Conservation (phyloP, 2,329 filamentous ascomycete genomes). For the Magnaporthiopsis incrustans region DNA sequence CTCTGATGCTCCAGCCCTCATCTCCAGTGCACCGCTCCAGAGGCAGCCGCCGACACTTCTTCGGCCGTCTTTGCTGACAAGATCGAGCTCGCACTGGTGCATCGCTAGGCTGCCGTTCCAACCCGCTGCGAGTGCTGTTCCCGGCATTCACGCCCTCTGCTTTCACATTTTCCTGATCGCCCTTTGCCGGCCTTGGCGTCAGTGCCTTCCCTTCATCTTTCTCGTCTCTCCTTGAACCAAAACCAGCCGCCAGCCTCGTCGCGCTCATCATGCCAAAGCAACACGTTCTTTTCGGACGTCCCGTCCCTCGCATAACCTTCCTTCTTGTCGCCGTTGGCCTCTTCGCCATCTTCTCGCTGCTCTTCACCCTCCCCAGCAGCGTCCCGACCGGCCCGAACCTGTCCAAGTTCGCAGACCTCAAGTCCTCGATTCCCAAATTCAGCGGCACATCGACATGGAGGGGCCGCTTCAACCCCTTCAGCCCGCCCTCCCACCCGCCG, state of each 20-base stretch:
- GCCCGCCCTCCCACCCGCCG: constrained; percentile 61
- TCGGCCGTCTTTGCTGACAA: neutral
- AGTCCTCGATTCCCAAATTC: constrained; percentile 39
- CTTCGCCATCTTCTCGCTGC: constrained; percentile 44
- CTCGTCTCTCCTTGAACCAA: neutral
- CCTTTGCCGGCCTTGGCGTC: too few relatives aligned
- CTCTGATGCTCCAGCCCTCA: neutral
- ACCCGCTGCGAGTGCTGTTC: too few relatives aligned
- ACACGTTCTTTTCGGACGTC: constrained; percentile 37
- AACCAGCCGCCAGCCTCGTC: neutral
- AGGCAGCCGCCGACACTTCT: neutral
- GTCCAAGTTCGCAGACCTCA: constrained; percentile 41
- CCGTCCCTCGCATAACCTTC: constrained; percentile 42
- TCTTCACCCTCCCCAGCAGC: constrained; percentile 41
- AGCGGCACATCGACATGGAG: constrained; percentile 30
- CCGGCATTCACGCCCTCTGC: neutral
- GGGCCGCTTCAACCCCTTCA: constrained; percentile 57
- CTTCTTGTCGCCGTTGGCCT: constrained; percentile 42
- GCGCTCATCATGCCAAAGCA: constrained; percentile 35
- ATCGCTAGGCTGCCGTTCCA: neutral
- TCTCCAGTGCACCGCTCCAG: neutral
- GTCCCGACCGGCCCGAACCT: constrained; percentile 41
- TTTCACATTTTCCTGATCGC: neutral
- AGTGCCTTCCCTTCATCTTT: neutral
- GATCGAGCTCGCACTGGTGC: neutral